A percentile compares a stretch with the other conserved stretches of the same genome.
Conservation (phyloP, 2,329 filamentous ascomycete genomes). For the Hortaea sp. region DNA sequence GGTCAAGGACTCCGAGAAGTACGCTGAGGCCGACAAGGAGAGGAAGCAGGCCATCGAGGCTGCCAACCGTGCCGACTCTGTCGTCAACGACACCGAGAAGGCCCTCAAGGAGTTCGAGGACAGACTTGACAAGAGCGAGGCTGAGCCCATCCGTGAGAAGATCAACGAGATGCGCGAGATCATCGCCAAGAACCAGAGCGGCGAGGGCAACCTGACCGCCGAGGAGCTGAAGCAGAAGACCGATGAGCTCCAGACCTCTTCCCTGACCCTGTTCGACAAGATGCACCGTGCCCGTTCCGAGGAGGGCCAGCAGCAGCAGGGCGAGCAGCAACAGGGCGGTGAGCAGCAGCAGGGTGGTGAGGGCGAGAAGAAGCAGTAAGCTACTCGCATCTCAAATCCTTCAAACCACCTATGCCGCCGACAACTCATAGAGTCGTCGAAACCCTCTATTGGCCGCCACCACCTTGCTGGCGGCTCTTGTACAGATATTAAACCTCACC, state of each 20-base stretch:
- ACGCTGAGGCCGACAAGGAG: slow-evolving; percentile 89
- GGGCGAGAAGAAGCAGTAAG: slow-evolving; percentile 63
- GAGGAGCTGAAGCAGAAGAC: slow-evolving; percentile 98
- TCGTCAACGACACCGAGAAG: slow-evolving; percentile 96
- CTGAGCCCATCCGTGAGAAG: slow-evolving; percentile 89
- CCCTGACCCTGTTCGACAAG: slow-evolving; percentile 97
- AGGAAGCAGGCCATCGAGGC: slow-evolving; percentile 91
- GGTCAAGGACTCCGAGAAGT: slow-evolving; percentile 97
- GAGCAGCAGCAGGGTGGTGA: slow-evolving; percentile 38
- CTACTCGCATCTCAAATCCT: not conserved
- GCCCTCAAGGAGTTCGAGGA: slow-evolving; percentile 94
- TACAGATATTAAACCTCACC: slow-evolving; percentile 1
- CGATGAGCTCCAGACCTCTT: slow-evolving; percentile 91
- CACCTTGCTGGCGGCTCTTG: not conserved
- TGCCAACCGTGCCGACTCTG: slow-evolving; percentile 93
- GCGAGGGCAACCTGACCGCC: slow-evolving; percentile 75
- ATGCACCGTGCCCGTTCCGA: slow-evolving; percentile 88
- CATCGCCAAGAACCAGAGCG: slow-evolving; percentile 87
- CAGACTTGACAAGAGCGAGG: slow-evolving; percentile 93
- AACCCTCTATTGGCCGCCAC: not conserved
- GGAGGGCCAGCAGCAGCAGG: slow-evolving; percentile 32
- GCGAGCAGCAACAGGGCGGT: slow-evolving; percentile 28
- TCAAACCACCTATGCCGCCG: no score
- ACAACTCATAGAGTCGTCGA: not conserved
- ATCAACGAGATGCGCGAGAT: slow-evolving; percentile 74